Percentiles rank a stretch among this genome's conserved stretches.
Evolutionary conservation across 495 filamentous ascomycete species (phyloP).

Genomic region (Penicillium riverlandense): DNA sequence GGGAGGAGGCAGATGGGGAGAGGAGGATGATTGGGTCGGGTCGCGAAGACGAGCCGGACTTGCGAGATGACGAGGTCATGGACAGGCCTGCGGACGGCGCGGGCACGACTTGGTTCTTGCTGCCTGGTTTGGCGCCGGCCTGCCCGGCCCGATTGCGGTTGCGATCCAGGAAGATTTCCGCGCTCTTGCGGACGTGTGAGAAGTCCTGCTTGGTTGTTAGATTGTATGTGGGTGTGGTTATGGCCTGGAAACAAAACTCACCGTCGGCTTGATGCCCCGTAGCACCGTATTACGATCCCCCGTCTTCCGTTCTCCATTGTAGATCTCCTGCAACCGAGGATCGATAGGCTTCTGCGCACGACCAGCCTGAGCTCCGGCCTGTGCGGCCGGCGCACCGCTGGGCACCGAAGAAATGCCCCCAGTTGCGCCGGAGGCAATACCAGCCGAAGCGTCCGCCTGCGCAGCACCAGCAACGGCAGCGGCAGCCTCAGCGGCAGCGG

Average conservation of each 20-base stretch:
- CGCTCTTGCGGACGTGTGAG: conserved; percentile 83
- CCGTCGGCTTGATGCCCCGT: conserved; percentile 82
- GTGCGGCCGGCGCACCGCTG: conserved; percentile 40
- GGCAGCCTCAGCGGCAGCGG: conserved; percentile 43
- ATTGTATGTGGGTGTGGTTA: not conserved
- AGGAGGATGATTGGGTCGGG: conserved; percentile 95
- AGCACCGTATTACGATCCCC: conserved; percentile 87
- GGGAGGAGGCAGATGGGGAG: conserved; percentile 93
- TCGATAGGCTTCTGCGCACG: conserved; percentile 57
- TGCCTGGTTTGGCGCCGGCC: conserved; percentile 33
- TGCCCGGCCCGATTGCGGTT: conserved; percentile 38
- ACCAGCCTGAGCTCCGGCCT: conserved; percentile 43
- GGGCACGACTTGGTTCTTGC: conserved; percentile 27
- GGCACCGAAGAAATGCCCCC: conserved; percentile 31
- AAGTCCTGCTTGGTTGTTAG: conserved; percentile 61
- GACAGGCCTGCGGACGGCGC: conserved; percentile 38
- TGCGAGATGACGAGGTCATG: conserved; percentile 31
- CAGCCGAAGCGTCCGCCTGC: conserved; percentile 27
- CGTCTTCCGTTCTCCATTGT: conserved; percentile 82
- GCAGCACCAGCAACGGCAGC: conserved; percentile 36
- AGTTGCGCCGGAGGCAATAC: conserved; percentile 35
- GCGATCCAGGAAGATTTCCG: conserved; percentile 69
- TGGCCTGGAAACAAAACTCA: conserved; percentile 33
- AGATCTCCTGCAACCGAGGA: conserved; percentile 77
- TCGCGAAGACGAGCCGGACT: conserved; percentile 42